A percentile compares a stretch with the other conserved stretches of the same genome.
These are phyloP conservation scores for Aegilops speltoides DNA, from an alignment of 176 grass and related monocot genomes.

Conservation along the genomic window DNA sequence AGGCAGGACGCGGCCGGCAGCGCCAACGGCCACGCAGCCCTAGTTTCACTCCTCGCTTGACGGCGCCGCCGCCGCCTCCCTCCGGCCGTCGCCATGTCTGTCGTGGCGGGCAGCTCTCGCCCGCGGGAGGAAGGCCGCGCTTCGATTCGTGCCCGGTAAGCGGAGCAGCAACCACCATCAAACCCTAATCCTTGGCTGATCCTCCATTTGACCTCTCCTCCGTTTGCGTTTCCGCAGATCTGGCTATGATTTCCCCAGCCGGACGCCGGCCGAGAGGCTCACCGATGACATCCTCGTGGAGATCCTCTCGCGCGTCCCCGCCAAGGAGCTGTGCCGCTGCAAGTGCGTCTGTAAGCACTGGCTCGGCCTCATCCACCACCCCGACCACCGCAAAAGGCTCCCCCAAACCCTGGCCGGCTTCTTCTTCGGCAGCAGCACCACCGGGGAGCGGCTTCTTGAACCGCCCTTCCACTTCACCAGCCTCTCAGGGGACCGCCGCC, in stretches of 20 bases:
- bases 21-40: no score
- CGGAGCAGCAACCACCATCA: neutral
- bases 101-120: no score
- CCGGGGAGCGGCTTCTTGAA: no score
- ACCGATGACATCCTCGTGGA: constrained; percentile 1
- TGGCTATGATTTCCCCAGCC: neutral
- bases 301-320: neutral
- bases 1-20: no score
- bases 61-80: no score
- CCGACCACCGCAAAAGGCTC: neutral
- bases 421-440: neutral
- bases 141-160: neutral
- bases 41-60: no score
- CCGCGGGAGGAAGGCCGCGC: no score
- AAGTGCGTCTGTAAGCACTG: constrained; percentile 11
- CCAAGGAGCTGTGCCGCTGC: neutral
- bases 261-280: neutral
- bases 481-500: neutral
- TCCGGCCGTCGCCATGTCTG: no score
- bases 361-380: neutral
- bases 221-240: neutral
- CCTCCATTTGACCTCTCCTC: neutral
- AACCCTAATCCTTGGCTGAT: neutral
- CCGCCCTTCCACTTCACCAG: neutral
- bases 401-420: neutral